Conservation (phyloP, 305 asterid genomes). For the Fraxinus angustifolia region DNA sequence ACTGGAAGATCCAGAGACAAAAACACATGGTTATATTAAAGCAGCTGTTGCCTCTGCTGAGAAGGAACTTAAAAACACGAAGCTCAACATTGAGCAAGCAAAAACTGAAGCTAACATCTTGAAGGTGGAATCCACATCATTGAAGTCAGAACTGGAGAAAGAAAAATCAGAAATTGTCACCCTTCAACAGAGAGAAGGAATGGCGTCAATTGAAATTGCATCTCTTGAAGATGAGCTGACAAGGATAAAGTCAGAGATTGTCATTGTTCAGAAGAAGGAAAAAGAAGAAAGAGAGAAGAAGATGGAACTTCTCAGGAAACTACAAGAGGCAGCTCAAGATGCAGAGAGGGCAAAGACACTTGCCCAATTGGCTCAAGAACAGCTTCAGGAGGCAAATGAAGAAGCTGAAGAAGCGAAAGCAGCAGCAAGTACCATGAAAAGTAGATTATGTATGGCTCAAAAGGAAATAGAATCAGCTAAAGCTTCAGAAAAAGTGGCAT, state of each 20-base stretch:
- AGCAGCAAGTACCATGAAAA: conserved; percentile 45
- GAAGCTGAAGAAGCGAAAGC: conserved; percentile 73
- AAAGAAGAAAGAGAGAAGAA: conserved; percentile 56
- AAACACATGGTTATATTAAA: conserved; percentile 57
- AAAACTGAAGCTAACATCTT: conserved; percentile 49
- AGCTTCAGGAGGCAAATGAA: conserved; percentile 50
- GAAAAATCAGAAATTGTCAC: conserved; percentile 47
- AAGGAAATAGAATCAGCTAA: conserved; percentile 81
- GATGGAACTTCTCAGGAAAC: conserved; percentile 62
- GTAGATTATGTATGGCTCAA: conserved; percentile 50
- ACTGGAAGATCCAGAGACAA: conserved; percentile 37
- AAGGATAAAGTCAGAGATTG: conserved; percentile 50
- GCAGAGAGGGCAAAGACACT: conserved; percentile 62
- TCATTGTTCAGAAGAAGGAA: conserved; percentile 48
- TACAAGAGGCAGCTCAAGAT: conserved; percentile 62
- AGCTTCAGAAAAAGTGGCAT: conserved; percentile 76
- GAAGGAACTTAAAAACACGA: conserved; percentile 64
- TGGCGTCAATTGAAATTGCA: conserved; percentile 52
- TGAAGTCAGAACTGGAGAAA: conserved; percentile 63
- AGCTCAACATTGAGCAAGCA: conserved; percentile 58
- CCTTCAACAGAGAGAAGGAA: conserved; percentile 59
- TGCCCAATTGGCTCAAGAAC: conserved; percentile 44
- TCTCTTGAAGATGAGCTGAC: conserved; percentile 69
- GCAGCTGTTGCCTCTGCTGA: conserved; percentile 50
- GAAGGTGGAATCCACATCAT: conserved; percentile 57